These are phyloP conservation scores for Vitis hybrid DNA, from an alignment of 177 flowering plant genomes.

Conservation along the genomic window DNA sequence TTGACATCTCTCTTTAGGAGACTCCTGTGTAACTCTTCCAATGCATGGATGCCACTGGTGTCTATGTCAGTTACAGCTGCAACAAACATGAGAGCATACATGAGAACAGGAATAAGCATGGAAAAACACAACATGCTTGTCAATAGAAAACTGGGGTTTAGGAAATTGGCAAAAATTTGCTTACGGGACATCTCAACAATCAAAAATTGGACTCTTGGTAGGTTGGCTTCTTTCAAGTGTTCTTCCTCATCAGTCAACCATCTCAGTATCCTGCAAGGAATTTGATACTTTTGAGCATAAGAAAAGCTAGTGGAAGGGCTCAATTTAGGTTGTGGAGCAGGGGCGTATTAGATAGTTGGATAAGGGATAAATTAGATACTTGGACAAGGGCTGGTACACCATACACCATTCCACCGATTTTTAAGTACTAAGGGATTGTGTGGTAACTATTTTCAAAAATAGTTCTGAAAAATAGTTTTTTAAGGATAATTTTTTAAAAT, in stretches of 20 bases:
- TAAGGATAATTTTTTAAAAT: too few relatives aligned
- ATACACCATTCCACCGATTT: too few relatives aligned
- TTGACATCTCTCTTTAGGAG: constrained; percentile 71
- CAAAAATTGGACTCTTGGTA: constrained; percentile 55
- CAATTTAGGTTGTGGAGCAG: too few relatives aligned
- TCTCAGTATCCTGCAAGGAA: constrained; percentile 65
- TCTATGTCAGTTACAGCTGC: constrained; percentile 97
- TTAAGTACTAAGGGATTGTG: too few relatives aligned
- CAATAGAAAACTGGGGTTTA: background rate
- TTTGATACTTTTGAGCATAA: background rate
- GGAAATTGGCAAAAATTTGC: constrained; percentile 13
- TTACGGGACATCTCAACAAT: constrained; percentile 95
- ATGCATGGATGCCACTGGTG: constrained; percentile 91
- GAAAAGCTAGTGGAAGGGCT: background rate
- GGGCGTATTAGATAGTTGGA: too few relatives aligned
- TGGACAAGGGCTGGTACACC: too few relatives aligned
- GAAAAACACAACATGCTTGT: background rate
- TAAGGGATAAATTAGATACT: too few relatives aligned
- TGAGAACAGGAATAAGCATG: background rate
- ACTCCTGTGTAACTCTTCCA: constrained; percentile 66
- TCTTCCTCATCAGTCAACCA: constrained; percentile 87
- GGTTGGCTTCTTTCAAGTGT: constrained; percentile 29
- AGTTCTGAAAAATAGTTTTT: too few relatives aligned
- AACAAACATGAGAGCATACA: constrained; percentile 5
- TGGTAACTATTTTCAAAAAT: too few relatives aligned